phyloP scores from a whole-genome alignment of 805 yeast species.

The Saccharomycopsis olivae region DNA sequence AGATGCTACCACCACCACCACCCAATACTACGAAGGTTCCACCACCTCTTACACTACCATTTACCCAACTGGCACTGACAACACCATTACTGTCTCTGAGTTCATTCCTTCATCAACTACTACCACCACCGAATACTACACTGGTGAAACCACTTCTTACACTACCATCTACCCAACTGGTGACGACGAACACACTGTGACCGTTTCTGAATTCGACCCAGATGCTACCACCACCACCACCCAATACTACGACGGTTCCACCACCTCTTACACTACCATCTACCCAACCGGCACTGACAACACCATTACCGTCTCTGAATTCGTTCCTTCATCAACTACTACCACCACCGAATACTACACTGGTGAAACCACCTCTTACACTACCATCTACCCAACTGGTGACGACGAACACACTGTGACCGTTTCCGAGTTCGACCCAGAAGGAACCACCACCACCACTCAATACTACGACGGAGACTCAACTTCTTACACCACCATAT shows the following conservation, averaged over 20 bases:
- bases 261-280: constrained; percentile 2
- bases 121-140: constrained; percentile 1
- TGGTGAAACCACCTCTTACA: constrained; percentile 8
- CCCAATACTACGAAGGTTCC: not conserved
- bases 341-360: constrained; percentile 3
- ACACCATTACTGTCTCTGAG: not conserved
- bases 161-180: constrained; percentile 1
- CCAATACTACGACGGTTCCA: not conserved
- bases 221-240: constrained; percentile 1
- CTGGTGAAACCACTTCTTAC: constrained; percentile 1
- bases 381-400: constrained; percentile 4
- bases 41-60: constrained; percentile 1
- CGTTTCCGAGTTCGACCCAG: constrained; percentile 5
- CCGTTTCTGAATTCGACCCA: constrained; percentile 3
- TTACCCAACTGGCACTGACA: constrained; percentile 4
- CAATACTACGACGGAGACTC: constrained; percentile 3
- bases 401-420: not conserved
- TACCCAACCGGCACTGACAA: constrained; percentile 4
- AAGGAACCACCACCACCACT: constrained; percentile 1
- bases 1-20: too few species aligned
- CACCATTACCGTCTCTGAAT: constrained; percentile 1
- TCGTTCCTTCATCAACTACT: constrained; percentile 8
- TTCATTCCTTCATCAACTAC: constrained; percentile 2
- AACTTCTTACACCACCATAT: constrained; percentile 8
- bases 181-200: not conserved